Base-by-base conservation (phyloP, 768 basidiomycete genomes). In the Panaeolus papilionaceus region DNA sequence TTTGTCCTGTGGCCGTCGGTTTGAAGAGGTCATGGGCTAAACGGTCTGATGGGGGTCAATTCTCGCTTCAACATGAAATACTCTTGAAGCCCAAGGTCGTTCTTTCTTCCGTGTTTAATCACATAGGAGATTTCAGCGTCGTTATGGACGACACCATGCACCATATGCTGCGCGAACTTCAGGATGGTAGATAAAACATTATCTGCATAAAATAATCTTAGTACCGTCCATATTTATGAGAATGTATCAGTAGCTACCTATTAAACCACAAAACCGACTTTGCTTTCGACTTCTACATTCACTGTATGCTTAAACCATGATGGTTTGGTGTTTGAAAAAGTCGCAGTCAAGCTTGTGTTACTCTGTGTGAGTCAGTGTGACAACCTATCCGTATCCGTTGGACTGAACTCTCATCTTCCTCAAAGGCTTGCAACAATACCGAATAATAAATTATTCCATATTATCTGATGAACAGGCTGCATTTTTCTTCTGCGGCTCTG, bases 31-130 rank as follows among this genome's bases (percentile, higher is more conserved):
- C 61, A 28, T 42, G 58, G 23, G 23, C 61, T 39, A 67, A 51
- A 40, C 63, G 42, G 7, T 39, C 39, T 5, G 69, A 70, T 10
- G 64, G 38, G 11, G 42, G 42, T 42, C 38, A 62, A 37, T 23
- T 14, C 16, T 49, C 49, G 49, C 45, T 28, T 11, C 69, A 67
- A 61, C 61, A 62, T 23, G 68, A 69, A 49, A 20, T 69, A 18
- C 40, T 69, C 26, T 18, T 68, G 39, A 68, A 68, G 63, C 26
- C 66, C 16, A 70, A 70, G 33, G 67, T 66, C 45, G 72, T 71
- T 3, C 49, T 67, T 33, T 70, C 70, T 26, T 68, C 69, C 12
- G 71, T 69, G 4, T 58, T 58, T 33, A 28, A 26, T 33, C 54
- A 58, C 37, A 37, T 37, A 33, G 54, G 54, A 14, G 54, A 58